phyloP scores from a whole-genome alignment of 2,329 filamentous ascomycete species.

The Calonectria naviculata region DNA sequence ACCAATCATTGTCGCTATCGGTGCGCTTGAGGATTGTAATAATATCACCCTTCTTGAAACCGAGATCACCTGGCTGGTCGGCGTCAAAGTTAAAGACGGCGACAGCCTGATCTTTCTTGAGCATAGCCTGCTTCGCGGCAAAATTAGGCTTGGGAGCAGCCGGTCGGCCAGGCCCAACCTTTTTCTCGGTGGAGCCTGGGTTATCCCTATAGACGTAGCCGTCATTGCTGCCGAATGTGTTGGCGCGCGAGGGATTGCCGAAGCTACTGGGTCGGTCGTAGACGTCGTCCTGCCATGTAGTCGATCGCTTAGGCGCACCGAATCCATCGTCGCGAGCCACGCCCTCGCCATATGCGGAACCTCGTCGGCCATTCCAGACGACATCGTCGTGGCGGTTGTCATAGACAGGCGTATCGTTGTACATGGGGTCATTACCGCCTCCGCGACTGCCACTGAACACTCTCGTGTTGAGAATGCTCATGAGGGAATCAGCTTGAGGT shows the following conservation, averaged over 20 bases:
- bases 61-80: conserved; percentile 90
- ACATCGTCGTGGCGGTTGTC: conserved; percentile 85
- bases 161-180: conserved; percentile 77
- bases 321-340: conserved; percentile 58
- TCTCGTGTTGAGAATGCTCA: conserved; percentile 86
- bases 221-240: conserved; percentile 59
- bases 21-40: conserved; percentile 97
- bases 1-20: conserved; percentile 95
- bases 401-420: conserved; percentile 94
- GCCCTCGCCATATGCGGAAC: conserved; percentile 77
- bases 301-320: conserved; percentile 69
- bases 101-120: conserved; percentile 83
- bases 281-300: conserved; percentile 80
- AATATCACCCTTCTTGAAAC: conserved; percentile 96
- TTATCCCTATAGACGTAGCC: conserved; percentile 67
- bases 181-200: conserved; percentile 50
- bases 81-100: conserved; percentile 95
- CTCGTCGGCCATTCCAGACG: conserved; percentile 82
- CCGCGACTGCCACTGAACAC: conserved; percentile 78
- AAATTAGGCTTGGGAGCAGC: conserved; percentile 93
- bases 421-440: conserved; percentile 73
- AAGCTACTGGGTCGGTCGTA: conserved; percentile 69
- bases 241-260: conserved; percentile 59
- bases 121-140: conserved; percentile 62
- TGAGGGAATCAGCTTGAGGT: conserved; percentile 83